Base-by-base conservation (phyloP, 768 basidiomycete genomes). In the Xerocomus spinulosus region DNA sequence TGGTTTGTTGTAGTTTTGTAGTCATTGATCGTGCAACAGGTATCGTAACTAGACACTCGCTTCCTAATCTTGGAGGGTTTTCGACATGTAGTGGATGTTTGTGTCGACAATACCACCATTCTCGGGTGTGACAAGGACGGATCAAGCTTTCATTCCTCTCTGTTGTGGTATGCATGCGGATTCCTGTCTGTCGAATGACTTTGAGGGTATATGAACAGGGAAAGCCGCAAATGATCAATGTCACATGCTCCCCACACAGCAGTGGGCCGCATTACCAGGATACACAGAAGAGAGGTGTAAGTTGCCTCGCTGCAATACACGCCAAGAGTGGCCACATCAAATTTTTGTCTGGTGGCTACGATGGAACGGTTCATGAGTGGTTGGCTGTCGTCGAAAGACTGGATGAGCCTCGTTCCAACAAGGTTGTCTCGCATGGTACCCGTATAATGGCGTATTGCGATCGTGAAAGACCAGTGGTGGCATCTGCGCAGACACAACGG, bases 341-440 rank as follows among this genome's bases (percentile, higher is more conserved):
- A 56, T 79, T 80, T 61, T 67, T 78, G 47, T 72, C 76, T 29
- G 77, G 76, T 44, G 76, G 74, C 24, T 66, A 72, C 54, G 75
- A 79, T 62, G 72, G 73, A 57, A 58, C 57, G 37, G 60, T 76
- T 33, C 64, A 69, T 51, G 54, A 72, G 42, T 77, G 77, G 74
- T 66, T 58, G 37, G 53, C 64, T 28, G 52, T 49, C 36, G 49
- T 53, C 42, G 50, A 53, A 52, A 54, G 28, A 14, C 49, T 57
- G 46, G 44, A 51, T 46, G 48, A 59, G 34, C 54, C 65, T 47
- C 54, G 44, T 49, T 68, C 61, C 26, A 44, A 46, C 37, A 59
- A 58, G 40, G 56, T 73, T 36, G 62, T 55, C 21, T 58, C 67
- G 46, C 62, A 69, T 59, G 56, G 58, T 47, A 44, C 55, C 35